These are phyloP conservation scores for Emmonsiellopsis sp. DNA, from an alignment of 2,329 filamentous ascomycete species.

Conservation along the genomic window DNA sequence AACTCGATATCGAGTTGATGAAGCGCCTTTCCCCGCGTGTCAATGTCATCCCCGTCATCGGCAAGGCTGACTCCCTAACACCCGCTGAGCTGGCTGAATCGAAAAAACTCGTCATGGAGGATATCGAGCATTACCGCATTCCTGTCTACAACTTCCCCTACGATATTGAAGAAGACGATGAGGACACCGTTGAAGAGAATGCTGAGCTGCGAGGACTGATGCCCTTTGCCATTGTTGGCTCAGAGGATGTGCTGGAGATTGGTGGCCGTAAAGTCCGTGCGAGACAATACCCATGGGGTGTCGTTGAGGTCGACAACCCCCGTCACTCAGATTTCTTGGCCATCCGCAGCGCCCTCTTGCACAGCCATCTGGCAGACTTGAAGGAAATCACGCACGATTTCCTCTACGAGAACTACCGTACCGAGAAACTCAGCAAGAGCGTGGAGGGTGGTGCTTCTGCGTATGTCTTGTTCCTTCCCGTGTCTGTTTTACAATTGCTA, in stretches of 20 bases:
- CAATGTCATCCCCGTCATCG: slow-evolving; percentile 98
- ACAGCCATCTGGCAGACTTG: slow-evolving; percentile 94
- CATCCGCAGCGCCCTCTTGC: slow-evolving; percentile 88
- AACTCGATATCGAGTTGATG: slow-evolving; percentile 99
- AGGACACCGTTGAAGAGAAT: slow-evolving; percentile 98
- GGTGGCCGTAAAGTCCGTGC: slow-evolving; percentile 86
- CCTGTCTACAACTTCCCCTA: slow-evolving; percentile 99
- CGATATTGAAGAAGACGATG: slow-evolving; percentile 98
- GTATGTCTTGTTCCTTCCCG: slow-evolving; percentile 50
- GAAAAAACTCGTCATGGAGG: slow-evolving; percentile 99
- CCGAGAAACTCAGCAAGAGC: slow-evolving; percentile 99
- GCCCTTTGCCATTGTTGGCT: slow-evolving; percentile 98
- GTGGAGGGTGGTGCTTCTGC: slow-evolving; percentile 81
- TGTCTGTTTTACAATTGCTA: not conserved
- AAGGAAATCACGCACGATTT: slow-evolving; percentile 99
- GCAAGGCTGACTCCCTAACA: slow-evolving; percentile 94
- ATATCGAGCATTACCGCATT: slow-evolving; percentile 99
- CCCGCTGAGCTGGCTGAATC: slow-evolving; percentile 95
- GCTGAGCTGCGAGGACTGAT: slow-evolving; percentile 94
- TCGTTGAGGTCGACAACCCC: slow-evolving; percentile 98
- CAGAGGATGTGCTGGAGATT: slow-evolving; percentile 90
- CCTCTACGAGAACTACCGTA: slow-evolving; percentile 99
- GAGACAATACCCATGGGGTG: slow-evolving; percentile 97
- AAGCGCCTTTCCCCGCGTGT: slow-evolving; percentile 95
- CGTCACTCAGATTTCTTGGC: slow-evolving; percentile 97